Evolutionary conservation across 441 rosid species (phyloP), one percentile per base, ranked within the genome.

Genomic region (Pelargonium australe): DNA sequence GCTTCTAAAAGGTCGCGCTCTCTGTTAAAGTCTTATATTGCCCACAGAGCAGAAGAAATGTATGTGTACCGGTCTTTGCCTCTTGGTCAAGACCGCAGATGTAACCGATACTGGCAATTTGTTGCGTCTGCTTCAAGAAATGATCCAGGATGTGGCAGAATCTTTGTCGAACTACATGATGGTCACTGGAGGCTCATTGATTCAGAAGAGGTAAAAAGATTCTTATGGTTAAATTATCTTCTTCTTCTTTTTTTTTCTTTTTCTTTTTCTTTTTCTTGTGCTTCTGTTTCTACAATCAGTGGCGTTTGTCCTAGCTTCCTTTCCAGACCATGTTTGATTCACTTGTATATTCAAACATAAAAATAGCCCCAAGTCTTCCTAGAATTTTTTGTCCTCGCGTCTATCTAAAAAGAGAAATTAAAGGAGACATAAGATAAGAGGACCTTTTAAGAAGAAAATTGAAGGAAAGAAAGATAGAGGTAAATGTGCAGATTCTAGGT

Each of bases 111-210:
- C 70, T 91, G 97, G 97, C 90, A 77, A 65, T 91, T 91, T 80
- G 76, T 83, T 20, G 76, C 91, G 40, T 91, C 97, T 69, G 89
- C 85, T 23, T 91, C 97, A 53, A 31, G 72, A 73, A 82, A 77
- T 78, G 96, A 91, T 80, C 97, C 96, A 25, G 88, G 96, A 55
- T 84, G 89, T 78, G 97, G 94, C 63, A 83, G 97, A 77, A 83
- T 89, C 64, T 89, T 91, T 23, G 85, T 89, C 64, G 97, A 91
- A 79, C 78, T 89, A 68, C 84, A 72, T 37, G 87, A 86, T 68
- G 89, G 89, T 17, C 77, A 61, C 16, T 91, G 97, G 97, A 86
- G 92, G 69, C 83, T 91, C 72, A 84, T 91, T 71, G 94, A 91
- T 76, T 80, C 88, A 4, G 88, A 84, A 76, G 85, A 84, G 88